These are phyloP conservation scores for Talaromyces proteolyticus DNA, from an alignment of 495 filamentous ascomycete genomes.

Conservation along the genomic window DNA sequence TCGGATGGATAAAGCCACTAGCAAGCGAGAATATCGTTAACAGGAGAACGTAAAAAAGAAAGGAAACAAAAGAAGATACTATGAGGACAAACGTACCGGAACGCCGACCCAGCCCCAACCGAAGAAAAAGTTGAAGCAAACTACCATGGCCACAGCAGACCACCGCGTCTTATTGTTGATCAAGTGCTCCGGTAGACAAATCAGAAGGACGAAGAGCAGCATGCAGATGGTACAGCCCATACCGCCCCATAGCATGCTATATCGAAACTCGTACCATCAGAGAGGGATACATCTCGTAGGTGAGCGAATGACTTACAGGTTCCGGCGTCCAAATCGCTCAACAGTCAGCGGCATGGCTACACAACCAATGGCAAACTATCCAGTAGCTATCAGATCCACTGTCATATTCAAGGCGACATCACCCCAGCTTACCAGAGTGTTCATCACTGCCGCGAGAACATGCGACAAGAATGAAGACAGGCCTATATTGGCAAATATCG, in stretches of 20 bases:
- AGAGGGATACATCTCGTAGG: no score
- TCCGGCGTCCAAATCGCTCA: constrained; percentile 18
- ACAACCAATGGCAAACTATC: constrained; percentile 5
- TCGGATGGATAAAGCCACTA: constrained; percentile 25
- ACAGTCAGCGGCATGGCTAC: constrained; percentile 10
- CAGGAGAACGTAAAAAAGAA: no score
- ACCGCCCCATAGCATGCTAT: constrained; percentile 20
- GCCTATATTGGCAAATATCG: constrained; percentile 23
- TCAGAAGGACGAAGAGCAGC: constrained; percentile 16
- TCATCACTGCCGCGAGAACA: constrained; percentile 17
- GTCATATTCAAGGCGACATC: neutral
- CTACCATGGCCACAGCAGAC: constrained; percentile 14
- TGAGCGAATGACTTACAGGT: no score
- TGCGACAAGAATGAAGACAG: constrained; percentile 14
- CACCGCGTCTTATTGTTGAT: constrained; percentile 14
- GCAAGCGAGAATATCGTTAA: no score
- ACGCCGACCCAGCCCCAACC: constrained; percentile 20
- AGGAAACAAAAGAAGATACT: no score
- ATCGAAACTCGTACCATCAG: no score
- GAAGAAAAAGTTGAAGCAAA: constrained; percentile 18
- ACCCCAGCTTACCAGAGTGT: neutral
- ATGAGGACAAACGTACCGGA: no score
- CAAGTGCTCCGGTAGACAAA: constrained; percentile 6
- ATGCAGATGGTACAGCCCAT: constrained; percentile 15
- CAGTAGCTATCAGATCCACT: constrained; percentile 18